Evolutionary conservation across 2,329 filamentous ascomycete genomes (phyloP).

Genomic region (Aspergillus niger): DNA sequence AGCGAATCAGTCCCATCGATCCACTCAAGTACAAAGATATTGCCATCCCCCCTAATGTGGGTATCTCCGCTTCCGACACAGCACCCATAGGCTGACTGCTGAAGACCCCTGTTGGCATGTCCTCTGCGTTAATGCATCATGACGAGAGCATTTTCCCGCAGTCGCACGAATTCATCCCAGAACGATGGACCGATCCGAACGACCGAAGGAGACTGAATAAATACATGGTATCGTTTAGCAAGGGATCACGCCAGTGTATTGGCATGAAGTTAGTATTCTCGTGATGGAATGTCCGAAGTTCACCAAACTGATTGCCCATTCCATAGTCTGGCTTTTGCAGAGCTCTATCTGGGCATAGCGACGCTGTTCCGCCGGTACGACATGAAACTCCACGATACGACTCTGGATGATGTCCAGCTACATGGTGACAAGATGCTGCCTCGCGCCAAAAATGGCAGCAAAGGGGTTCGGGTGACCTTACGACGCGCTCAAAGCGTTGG

Average conservation of each 20-base stretch:
- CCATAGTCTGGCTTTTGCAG: conserved; percentile 35
- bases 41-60: conserved; percentile 35
- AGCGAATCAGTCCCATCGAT: conserved; percentile 30
- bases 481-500: background rate
- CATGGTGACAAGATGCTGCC: conserved; percentile 31
- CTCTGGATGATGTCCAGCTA: conserved; percentile 30
- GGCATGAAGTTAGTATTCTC: conserved; percentile 44
- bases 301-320: no score
- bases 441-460: conserved; percentile 19
- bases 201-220: conserved; percentile 37
- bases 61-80: background rate
- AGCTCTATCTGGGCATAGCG: conserved; percentile 34
- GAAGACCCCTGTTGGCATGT: conserved; percentile 42
- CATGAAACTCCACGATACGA: conserved; percentile 36
- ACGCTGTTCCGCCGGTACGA: conserved; percentile 32
- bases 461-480: conserved; percentile 20
- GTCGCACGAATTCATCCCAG: conserved; percentile 38
- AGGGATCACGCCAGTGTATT: conserved; percentile 50
- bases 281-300: background rate
- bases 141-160: conserved; percentile 42
- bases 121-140: conserved; percentile 38
- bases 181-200: conserved; percentile 39
- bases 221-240: conserved; percentile 44
- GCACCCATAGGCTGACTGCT: background rate
- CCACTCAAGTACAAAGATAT: conserved; percentile 33